phyloP scores from a whole-genome alignment of 2,329 filamentous ascomycete genomes.

The Epichloe scottii region DNA sequence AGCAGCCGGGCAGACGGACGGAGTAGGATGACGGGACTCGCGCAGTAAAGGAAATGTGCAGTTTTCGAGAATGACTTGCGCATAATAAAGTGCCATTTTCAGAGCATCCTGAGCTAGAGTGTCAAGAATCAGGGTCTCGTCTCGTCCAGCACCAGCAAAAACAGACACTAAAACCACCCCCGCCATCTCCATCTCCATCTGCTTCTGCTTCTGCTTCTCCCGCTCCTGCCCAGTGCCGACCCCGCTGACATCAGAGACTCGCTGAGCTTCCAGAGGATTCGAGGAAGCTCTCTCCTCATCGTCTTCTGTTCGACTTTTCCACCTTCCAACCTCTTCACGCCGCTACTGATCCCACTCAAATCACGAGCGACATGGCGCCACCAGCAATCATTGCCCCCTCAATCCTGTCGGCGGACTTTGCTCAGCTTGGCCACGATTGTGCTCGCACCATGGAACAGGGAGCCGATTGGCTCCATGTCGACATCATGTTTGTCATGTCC shows the following conservation, averaged over 20 bases:
- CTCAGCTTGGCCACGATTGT: constrained; percentile 74
- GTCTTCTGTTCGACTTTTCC: not conserved
- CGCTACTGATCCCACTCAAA: not conserved
- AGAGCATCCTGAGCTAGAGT: too few species aligned
- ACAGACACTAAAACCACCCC: not conserved
- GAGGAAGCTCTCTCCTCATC: not conserved
- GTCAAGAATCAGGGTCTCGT: too few species aligned
- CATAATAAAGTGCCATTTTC: too few species aligned
- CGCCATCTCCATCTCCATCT: not conserved
- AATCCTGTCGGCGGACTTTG: constrained; percentile 97
- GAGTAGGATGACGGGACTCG: too few species aligned
- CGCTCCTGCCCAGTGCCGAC: not conserved
- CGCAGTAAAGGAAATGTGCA: too few species aligned
- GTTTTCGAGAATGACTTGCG: too few species aligned
- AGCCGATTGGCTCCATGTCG: constrained; percentile 88
- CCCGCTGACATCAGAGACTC: constrained; percentile 9
- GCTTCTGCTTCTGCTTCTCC: not conserved
- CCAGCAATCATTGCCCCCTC: constrained; percentile 92
- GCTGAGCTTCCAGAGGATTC: not conserved
- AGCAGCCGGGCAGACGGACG: too few species aligned
- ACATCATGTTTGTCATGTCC: constrained; percentile 54
- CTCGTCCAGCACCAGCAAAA: not conserved
- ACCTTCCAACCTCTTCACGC: not conserved
- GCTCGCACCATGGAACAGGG: constrained; percentile 72
- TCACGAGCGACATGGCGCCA: constrained; percentile 55